A percentile compares a stretch with the other conserved stretches of the same genome.
These are phyloP conservation scores for Colletotrichum sp. DNA, from an alignment of 2,329 filamentous ascomycete genomes.

Conservation along the genomic window DNA sequence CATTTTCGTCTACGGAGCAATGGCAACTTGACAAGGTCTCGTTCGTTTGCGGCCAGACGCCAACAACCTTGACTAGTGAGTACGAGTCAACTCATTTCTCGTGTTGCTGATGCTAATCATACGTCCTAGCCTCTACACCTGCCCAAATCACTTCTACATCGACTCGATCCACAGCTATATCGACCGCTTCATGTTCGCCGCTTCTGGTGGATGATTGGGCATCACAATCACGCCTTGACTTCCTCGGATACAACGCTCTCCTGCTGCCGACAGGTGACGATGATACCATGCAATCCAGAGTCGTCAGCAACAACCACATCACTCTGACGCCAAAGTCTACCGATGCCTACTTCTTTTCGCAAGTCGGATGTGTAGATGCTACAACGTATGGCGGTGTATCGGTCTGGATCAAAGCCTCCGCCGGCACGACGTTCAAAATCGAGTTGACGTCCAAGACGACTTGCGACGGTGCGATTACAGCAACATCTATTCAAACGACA, in stretches of 20 bases:
- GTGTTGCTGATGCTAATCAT: neutral
- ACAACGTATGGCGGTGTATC: conserved; percentile 61
- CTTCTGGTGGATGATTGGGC: conserved; percentile 64
- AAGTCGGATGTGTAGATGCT: conserved; percentile 59
- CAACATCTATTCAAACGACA: conserved; percentile 44
- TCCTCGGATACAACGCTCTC: conserved; percentile 66
- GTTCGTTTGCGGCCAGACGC: conserved; percentile 43
- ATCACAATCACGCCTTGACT: conserved; percentile 66
- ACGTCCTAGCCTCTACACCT: neutral
- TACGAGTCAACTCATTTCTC: neutral
- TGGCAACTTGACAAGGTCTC: conserved; percentile 54
- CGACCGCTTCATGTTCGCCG: conserved; percentile 36
- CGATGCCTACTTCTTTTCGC: conserved; percentile 63
- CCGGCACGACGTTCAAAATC: conserved; percentile 55
- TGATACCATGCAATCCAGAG: conserved; percentile 59
- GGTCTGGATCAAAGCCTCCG: conserved; percentile 57
- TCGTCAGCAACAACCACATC: conserved; percentile 55
- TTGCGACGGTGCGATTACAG: conserved; percentile 44
- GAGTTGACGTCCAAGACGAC: conserved; percentile 52
- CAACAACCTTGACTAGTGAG: conserved; percentile 21
- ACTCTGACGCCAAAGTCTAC: conserved; percentile 54
- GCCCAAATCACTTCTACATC: neutral
- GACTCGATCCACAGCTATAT: neutral
- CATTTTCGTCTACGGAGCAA: conserved; percentile 27
- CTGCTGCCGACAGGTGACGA: conserved; percentile 61